Conservation (phyloP, 2,329 filamentous ascomycete genomes). For the Fusarium xyrophilum region DNA sequence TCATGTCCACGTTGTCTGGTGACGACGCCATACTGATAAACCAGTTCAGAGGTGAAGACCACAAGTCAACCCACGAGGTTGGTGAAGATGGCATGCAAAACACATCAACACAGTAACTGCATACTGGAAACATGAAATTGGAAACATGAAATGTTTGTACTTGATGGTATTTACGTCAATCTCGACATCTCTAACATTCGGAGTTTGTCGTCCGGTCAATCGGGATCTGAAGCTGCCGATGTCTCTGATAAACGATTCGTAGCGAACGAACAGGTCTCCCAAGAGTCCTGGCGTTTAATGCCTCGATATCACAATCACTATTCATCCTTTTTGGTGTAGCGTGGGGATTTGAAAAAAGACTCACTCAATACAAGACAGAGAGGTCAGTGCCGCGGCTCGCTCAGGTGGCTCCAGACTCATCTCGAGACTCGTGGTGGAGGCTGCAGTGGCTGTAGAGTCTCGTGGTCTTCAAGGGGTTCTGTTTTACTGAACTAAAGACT, state of each 20-base stretch:
- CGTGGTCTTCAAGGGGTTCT: background rate
- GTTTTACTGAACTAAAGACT: background rate
- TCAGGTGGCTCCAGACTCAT: slow-evolving; percentile 23
- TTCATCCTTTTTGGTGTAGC: background rate
- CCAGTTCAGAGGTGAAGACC: slow-evolving; percentile 21
- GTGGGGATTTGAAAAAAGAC: slow-evolving; percentile 27
- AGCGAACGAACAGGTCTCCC: background rate
- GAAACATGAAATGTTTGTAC: slow-evolving; percentile 14
- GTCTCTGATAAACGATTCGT: slow-evolving; percentile 3
- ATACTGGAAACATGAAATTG: slow-evolving; percentile 5
- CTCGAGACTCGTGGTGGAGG: slow-evolving; percentile 19
- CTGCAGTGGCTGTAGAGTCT: background rate
- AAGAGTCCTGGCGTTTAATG: slow-evolving; percentile 5
- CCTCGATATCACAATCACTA: background rate
- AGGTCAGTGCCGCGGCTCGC: slow-evolving; percentile 25
- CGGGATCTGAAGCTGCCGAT: slow-evolving; percentile 25
- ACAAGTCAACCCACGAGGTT: slow-evolving; percentile 22
- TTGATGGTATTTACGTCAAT: background rate
- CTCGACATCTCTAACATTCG: background rate
- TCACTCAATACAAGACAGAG: background rate
- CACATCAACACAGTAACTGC: slow-evolving; percentile 12
- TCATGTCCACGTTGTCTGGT: slow-evolving; percentile 31
- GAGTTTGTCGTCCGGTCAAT: slow-evolving; percentile 21
- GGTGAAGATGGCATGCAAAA: slow-evolving; percentile 27
- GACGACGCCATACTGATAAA: slow-evolving; percentile 27